Evolutionary conservation across 441 rosid species (phyloP), one percentile per base, ranked within the genome.

Genomic region (Omphalea diandra): DNA sequence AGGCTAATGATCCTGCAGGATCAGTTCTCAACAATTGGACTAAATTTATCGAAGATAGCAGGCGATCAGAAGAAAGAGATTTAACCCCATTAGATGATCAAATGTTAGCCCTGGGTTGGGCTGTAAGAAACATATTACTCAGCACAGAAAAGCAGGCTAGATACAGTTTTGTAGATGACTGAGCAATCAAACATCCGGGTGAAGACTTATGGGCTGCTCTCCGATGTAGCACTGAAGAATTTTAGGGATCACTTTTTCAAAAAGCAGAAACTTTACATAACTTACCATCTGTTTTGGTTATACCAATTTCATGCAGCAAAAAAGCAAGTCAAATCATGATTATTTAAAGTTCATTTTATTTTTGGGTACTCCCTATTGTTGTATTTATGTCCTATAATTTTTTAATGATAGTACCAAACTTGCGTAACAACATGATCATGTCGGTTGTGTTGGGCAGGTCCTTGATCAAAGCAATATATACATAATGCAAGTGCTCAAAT

Each of bases 31-130:
- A n/a, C n/a, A n/a, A 89, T 53, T 87, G 92, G 88, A 75, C 70
- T 57, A 74, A 73, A 60, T 69, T 89, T 81, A 76, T 78, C 0
- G 75, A 81, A 63, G 86, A 84, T 27, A 82, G 90, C 85, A 76
- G 76, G 78, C 75, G 12, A 73, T 52, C 40, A 6, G 88, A 83
- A 52, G 46, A 50, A 41, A 65, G 50, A 68, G 84, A 83, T 50
- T 43, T 78, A 66, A 10, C 29, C 29, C n/a, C 10, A 11, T 54
- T 91, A 80, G 75, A 75, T 20, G 83, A 78, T 76, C 87, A 87
- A 82, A 83, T 94, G 80, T 65, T 72, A 7, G 74, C 79, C 41
- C 67, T 69, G 31, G 96, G 96, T 27, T 94, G 98, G 97, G 80
- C 86, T 62, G 71, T 73, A 18, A 89, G 86, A 78, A 90, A 87